Conservation (phyloP, 106 monocot species). For the Iris macrosiphon region DNA sequence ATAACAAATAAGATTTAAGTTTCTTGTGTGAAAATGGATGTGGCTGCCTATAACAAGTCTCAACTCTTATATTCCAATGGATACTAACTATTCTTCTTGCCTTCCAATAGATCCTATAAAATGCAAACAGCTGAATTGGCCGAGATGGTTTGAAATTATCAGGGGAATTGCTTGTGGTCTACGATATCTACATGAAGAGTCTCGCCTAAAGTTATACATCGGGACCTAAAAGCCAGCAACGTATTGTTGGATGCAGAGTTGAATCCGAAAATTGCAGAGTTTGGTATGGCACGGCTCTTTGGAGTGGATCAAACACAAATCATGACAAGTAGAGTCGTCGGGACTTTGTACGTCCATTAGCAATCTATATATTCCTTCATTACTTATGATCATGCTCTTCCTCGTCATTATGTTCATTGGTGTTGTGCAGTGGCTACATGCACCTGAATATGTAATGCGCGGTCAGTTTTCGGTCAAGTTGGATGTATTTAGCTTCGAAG, state of each 20-base stretch:
- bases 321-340: constrained; percentile 7
- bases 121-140: constrained; percentile 7
- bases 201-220: constrained; percentile 8
- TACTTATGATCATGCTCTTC: not conserved
- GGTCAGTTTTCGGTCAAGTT: constrained; percentile 10
- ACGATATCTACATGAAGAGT: constrained; percentile 11
- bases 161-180: constrained; percentile 15
- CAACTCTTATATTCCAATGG: too few species aligned
- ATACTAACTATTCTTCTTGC: too few species aligned
- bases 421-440: constrained; percentile 5
- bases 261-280: constrained; percentile 17
- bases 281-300: constrained; percentile 11
- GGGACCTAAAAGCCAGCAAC: constrained; percentile 17
- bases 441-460: constrained; percentile 8
- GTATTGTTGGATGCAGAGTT: constrained; percentile 10
- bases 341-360: not conserved
- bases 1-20: too few species aligned
- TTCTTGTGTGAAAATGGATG: too few species aligned
- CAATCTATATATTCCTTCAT: not conserved
- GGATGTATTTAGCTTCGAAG: constrained; percentile 12
- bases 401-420: not conserved
- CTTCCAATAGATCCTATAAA: not conserved
- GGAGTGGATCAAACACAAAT: constrained; percentile 1
- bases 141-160: constrained; percentile 4
- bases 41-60: too few species aligned